Base-by-base conservation (phyloP, 1,139 yeast genomes). In the Geotrichum fermentans region DNA sequence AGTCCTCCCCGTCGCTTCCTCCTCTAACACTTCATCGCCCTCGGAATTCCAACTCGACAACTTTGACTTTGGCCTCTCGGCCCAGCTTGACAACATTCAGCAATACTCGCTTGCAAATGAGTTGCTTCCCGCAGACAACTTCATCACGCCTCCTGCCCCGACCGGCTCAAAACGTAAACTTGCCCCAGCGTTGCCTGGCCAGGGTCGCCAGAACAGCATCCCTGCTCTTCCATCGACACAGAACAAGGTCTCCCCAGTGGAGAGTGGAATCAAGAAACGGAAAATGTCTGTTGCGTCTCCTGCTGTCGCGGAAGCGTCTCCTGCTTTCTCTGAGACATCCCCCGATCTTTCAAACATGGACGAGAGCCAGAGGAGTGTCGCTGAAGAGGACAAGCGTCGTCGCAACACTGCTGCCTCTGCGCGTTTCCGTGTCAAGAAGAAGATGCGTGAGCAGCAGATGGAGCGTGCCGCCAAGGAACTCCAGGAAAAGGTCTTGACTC, bases 381-480 rank as follows among this genome's bases (percentile, higher is more conserved):
- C 74, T 8, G 81, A 77, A 49, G 72, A 74, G 50, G 86, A 81
- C 63, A 83, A 84, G 64, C 75, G 89, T 45, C 73, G 84, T 43
- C 74, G 90, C 56, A 84, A 83, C 67, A 83, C 92, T 0, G 90
- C 89, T 1, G 95, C 95, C 1, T 79, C 85, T 43, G 92, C 92
- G 1, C 71, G 94, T 52, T 83, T 86, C 71, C 73, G 95, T 55
- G 79, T 83, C 59, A 85, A 83, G 73, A 85, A 83, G 75, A 88
- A 86, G 71, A 59, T 81, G 65, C 82, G 85, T 61, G 96, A 88
- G 65, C 88, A 82, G 64, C 90, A 87, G 64, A 79, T 87, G 82
- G 95, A 87, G 66, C 73, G 73, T 38, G 78, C 77, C 50, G 73
- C 87, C 18, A 73, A 74, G 57, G 82, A 78, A 50, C 72, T 88